Evolutionary conservation across 2,329 filamentous ascomycete genomes (phyloP), one percentile per base, ranked within the genome.

Genomic region (Diaporthe aspalathi): DNA sequence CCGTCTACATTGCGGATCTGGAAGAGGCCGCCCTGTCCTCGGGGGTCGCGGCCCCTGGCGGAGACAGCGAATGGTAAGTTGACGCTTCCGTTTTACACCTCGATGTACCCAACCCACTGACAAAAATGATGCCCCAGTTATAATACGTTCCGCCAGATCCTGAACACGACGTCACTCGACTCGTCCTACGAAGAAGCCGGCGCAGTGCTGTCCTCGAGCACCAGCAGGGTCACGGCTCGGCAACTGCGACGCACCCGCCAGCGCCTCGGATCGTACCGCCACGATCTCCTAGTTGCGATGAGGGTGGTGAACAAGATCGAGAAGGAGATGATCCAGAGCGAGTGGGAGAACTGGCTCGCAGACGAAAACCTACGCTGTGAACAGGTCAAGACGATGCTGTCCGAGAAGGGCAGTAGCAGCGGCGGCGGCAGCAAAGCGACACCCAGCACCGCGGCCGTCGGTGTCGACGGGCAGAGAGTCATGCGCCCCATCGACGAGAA

Each of bases 261-360:
- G 81, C 89, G 92, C 29, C 88, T 99, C 0, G 95, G 93, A 0
- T 85, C 89, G 2, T 96, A 98, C 79, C 88, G 96, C 3, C 94
- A 99, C 80, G 94, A 98, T 78, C 85, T 99, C 24, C 84, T 98
- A 2, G 95, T 99, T 6, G 94, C 95, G 6, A 90, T 98, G 84
- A 90, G 95, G 5, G 89, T 98, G 2, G 91, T 98, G 73, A 98
- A 98, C 81, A 92, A 88, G 70, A 90, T 98, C 35, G 96, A 98
- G 84, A 88, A 89, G 71, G 94, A 98, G 80, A 91, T 97, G 80
- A 82, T 98, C 68, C 89, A 90, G 77, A 92, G 92, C 0, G 95
- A 98, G 80, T 99, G 94, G 92, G 95, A 97, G 83, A 93, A 93
- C 74, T 99, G 95, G 95, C 87, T 98, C 38, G 82, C 88, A 3